Evolutionary conservation across 2,329 filamentous ascomycete genomes (phyloP).

Genomic region (Neopestalotiopsis sp.): DNA sequence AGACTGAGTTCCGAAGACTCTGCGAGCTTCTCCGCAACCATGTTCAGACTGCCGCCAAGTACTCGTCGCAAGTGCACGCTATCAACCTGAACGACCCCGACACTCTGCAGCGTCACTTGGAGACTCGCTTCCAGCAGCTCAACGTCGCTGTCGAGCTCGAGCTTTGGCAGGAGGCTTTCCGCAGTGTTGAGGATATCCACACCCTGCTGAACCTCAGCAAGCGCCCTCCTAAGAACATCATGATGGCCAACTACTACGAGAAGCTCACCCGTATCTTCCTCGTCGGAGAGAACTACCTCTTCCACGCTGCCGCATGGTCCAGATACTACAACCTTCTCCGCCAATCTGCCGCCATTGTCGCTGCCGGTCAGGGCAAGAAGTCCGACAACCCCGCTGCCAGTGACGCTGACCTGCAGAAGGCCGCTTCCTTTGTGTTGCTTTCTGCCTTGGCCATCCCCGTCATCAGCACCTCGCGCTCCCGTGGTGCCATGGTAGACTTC

Average conservation of each 20-base stretch:
- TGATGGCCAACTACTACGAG: constrained; percentile 99
- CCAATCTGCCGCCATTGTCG: constrained; percentile 83
- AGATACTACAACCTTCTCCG: constrained; percentile 96
- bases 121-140: constrained; percentile 97
- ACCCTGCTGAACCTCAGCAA: constrained; percentile 97
- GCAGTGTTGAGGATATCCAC: constrained; percentile 98
- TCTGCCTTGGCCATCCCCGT: constrained; percentile 97
- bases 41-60: constrained; percentile 98
- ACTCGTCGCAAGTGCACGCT: constrained; percentile 98
- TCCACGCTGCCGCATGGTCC: constrained; percentile 97
- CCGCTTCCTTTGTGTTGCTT: constrained; percentile 92
- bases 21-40: constrained; percentile 98
- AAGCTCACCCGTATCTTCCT: constrained; percentile 98
- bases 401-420: constrained; percentile 90
- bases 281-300: constrained; percentile 98
- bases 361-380: constrained; percentile 87
- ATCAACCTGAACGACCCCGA: constrained; percentile 99
- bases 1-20: constrained; percentile 98
- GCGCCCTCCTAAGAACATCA: constrained; percentile 95
- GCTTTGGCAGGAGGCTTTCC: constrained; percentile 99
- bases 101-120: constrained; percentile 93
- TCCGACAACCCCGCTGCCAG: constrained; percentile 90
- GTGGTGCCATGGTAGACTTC: constrained; percentile 93
- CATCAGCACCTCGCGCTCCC: constrained; percentile 96
- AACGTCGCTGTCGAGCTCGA: constrained; percentile 98